These are phyloP conservation scores for Wickerhamiella brachini DNA, from an alignment of 805 yeast genomes.

Conservation along the genomic window DNA sequence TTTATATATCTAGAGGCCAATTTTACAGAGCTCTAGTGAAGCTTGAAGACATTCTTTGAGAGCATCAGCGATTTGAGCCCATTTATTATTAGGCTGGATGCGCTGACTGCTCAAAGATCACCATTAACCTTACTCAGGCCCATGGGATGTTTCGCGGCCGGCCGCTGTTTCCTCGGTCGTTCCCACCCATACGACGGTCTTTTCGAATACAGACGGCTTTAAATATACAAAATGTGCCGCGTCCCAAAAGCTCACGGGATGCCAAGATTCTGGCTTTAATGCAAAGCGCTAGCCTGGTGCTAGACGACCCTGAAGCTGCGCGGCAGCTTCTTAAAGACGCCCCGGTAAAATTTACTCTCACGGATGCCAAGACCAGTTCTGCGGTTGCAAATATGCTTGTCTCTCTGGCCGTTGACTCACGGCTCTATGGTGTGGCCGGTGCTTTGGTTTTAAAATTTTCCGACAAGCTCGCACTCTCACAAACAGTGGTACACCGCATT, in stretches of 20 bases:
- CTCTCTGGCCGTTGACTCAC: neutral
- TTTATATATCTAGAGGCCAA: too few species aligned
- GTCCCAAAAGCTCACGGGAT: neutral
- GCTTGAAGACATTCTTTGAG: too few species aligned
- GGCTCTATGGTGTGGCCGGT: slow-evolving; percentile 14
- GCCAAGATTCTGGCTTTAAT: neutral
- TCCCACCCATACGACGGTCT: neutral
- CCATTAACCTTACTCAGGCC: neutral
- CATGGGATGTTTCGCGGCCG: neutral
- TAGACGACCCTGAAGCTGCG: neutral
- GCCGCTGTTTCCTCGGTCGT: neutral
- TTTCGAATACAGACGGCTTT: neutral
- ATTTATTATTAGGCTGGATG: too few species aligned
- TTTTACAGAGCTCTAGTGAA: too few species aligned
- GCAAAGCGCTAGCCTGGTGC: neutral
- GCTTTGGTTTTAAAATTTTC: slow-evolving; percentile 44
- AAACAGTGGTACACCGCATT: slow-evolving; percentile 19
- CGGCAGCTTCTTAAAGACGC: neutral
- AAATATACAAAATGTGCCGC: neutral
- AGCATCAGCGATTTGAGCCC: too few species aligned
- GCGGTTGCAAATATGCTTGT: neutral
- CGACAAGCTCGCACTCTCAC: slow-evolving; percentile 33
- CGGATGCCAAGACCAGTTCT: neutral
- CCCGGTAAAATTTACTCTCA: neutral
- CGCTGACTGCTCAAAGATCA: too few species aligned